Evolutionary conservation across 1,284 basidiomycete species (phyloP).

Genomic region (Cronartium quercuum): DNA sequence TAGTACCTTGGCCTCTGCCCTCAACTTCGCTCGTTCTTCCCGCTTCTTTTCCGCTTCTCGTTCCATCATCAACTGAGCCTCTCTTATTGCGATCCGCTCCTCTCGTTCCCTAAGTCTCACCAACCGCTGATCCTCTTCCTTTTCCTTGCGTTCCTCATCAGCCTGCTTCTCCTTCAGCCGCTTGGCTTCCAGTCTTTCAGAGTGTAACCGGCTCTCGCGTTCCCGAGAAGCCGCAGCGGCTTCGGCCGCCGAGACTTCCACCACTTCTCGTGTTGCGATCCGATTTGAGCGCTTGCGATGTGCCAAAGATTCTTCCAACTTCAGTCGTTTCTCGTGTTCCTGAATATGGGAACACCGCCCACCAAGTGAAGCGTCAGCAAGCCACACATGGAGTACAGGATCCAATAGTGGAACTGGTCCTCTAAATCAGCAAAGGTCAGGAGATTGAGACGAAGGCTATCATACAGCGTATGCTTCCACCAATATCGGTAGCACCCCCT

Average conservation of each 20-base stretch:
- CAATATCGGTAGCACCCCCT: constrained; percentile 19
- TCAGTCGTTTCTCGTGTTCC: constrained; percentile 18
- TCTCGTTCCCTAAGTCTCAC: constrained; percentile 24
- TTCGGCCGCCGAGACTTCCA: constrained; percentile 1
- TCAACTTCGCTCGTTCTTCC: constrained; percentile 20
- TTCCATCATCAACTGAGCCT: constrained; percentile 19
- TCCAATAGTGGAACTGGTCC: neutral
- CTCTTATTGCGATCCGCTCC: constrained; percentile 3
- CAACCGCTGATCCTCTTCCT: constrained; percentile 33
- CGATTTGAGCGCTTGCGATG: constrained; percentile 26
- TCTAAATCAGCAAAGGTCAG: neutral
- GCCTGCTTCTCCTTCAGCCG: constrained; percentile 17
- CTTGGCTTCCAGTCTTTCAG: constrained; percentile 33
- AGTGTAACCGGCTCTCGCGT: constrained; percentile 25
- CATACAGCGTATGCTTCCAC: constrained; percentile 20
- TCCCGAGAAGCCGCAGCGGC: neutral
- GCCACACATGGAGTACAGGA: neutral
- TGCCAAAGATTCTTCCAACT: constrained; percentile 29
- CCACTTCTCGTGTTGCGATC: constrained; percentile 22
- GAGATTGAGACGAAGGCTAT: neutral
- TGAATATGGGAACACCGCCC: neutral
- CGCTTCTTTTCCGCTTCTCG: constrained; percentile 17
- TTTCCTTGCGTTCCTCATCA: constrained; percentile 6
- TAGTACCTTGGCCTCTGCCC: constrained; percentile 22
- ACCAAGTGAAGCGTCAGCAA: neutral